Percentiles rank a stretch among this genome's conserved stretches.
These are phyloP conservation scores for Circinella umbellata DNA, from an alignment of 371 early-diverging fungal genomes.

Conservation along the genomic window DNA sequence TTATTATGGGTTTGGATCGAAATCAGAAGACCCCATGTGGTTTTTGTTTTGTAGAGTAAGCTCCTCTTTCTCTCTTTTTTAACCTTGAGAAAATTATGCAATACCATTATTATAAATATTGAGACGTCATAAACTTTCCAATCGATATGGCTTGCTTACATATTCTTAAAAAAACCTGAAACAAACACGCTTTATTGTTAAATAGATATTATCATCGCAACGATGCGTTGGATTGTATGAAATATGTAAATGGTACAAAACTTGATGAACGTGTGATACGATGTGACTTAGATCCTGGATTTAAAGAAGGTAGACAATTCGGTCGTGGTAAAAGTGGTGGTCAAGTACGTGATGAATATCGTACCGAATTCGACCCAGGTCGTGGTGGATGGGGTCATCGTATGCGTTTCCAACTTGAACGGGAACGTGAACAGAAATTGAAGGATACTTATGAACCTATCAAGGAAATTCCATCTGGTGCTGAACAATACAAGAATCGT, in stretches of 20 bases:
- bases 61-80: slow-evolving; percentile 3
- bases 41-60: slow-evolving; percentile 98
- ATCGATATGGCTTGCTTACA: background rate
- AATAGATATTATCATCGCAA: slow-evolving; percentile 85
- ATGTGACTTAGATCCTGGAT: slow-evolving; percentile 98
- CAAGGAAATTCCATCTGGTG: slow-evolving; percentile 66
- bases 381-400: slow-evolving; percentile 97
- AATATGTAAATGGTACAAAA: slow-evolving; percentile 93
- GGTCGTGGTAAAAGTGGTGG: slow-evolving; percentile 97
- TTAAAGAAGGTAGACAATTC: slow-evolving; percentile 94
- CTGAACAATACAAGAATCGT: slow-evolving; percentile 59
- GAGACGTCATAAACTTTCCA: too few species aligned
- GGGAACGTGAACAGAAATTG: slow-evolving; percentile 63
- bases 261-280: slow-evolving; percentile 95
- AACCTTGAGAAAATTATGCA: too few species aligned
- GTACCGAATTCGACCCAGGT: slow-evolving; percentile 93
- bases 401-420: slow-evolving; percentile 65
- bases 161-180: background rate
- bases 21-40: slow-evolving; percentile 97
- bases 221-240: slow-evolving; percentile 92
- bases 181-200: background rate
- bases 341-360: slow-evolving; percentile 95
- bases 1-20: slow-evolving; percentile 98
- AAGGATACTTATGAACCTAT: slow-evolving; percentile 71
- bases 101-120: too few species aligned